Percentiles rank a stretch among this genome's conserved stretches.
Conservation (phyloP, 805 yeast species). For the Myxozyma udenii region DNA sequence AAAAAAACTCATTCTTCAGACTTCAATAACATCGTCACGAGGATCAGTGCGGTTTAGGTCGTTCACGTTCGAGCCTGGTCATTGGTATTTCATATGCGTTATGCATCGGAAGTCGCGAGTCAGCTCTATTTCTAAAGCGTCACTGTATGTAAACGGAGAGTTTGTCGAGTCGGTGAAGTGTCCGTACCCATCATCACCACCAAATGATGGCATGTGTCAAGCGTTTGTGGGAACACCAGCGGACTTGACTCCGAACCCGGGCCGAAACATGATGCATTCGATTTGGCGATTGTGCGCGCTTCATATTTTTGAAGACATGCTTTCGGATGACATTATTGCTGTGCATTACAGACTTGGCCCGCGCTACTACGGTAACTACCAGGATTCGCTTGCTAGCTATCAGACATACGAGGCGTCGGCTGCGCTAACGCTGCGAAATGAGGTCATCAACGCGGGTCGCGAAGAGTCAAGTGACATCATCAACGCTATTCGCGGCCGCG, state of each 20-base stretch:
- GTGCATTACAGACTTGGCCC: slow-evolving; percentile 32
- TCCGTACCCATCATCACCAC: slow-evolving; percentile 30
- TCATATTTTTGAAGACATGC: slow-evolving; percentile 26
- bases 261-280: slow-evolving; percentile 12
- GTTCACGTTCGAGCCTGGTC: slow-evolving; percentile 24
- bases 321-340: slow-evolving; percentile 30
- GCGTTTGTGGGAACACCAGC: slow-evolving; percentile 30
- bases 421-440: slow-evolving; percentile 29
- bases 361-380: slow-evolving; percentile 33
- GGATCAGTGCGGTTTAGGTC: slow-evolving; percentile 28
- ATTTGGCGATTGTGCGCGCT: slow-evolving; percentile 29
- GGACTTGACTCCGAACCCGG: slow-evolving; percentile 19
- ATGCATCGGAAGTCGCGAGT: slow-evolving; percentile 29
- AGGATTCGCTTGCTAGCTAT: slow-evolving; percentile 31
- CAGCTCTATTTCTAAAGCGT: slow-evolving; percentile 30
- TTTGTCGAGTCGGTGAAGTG: slow-evolving; percentile 30
- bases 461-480: slow-evolving; percentile 28
- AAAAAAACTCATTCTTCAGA: slow-evolving; percentile 24
- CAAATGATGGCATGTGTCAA: slow-evolving; percentile 26
- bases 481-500: slow-evolving; percentile 30
- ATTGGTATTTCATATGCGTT: slow-evolving; percentile 31
- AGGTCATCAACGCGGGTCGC: slow-evolving; percentile 20
- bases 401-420: slow-evolving; percentile 34
- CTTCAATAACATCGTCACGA: slow-evolving; percentile 23
- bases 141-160: slow-evolving; percentile 31